These are phyloP conservation scores for Apiotrichum laibachii DNA, from an alignment of 1,284 basidiomycete species.

Conservation along the genomic window DNA sequence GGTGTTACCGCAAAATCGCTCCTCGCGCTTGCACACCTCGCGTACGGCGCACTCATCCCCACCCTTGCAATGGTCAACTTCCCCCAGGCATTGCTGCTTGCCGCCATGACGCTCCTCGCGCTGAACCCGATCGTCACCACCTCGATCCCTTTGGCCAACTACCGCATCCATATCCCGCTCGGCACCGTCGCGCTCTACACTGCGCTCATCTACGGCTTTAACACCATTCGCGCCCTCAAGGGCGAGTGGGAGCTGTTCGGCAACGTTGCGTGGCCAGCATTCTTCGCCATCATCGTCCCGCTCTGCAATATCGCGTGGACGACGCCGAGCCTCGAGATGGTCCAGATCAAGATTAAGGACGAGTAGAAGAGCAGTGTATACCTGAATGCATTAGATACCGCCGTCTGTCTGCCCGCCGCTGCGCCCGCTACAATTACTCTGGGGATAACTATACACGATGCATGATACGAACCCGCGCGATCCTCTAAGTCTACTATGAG, in stretches of 20 bases:
- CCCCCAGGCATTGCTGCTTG: slow-evolving; percentile 71
- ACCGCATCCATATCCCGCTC: slow-evolving; percentile 6
- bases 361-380: not conserved
- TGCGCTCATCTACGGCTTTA: slow-evolving; percentile 3
- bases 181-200: slow-evolving; percentile 1
- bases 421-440: too few species aligned
- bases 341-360: not conserved
- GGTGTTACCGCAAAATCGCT: slow-evolving; percentile 52
- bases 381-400: not conserved
- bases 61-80: slow-evolving; percentile 84
- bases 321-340: slow-evolving; percentile 2
- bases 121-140: slow-evolving; percentile 14
- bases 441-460: slow-evolving; percentile 1
- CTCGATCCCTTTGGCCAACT: not conserved
- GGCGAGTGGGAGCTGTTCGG: slow-evolving; percentile 44
- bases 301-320: slow-evolving; percentile 31
- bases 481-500: too few species aligned
- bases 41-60: slow-evolving; percentile 77
- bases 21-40: slow-evolving; percentile 49
- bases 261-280: slow-evolving; percentile 42
- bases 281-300: slow-evolving; percentile 40
- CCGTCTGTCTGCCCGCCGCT: too few species aligned
- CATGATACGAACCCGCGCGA: not conserved
- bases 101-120: slow-evolving; percentile 57
- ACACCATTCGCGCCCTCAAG: slow-evolving; percentile 19